Base-by-base conservation (phyloP, 768 basidiomycete genomes). In the Coprinopsis marcescibilis region DNA sequence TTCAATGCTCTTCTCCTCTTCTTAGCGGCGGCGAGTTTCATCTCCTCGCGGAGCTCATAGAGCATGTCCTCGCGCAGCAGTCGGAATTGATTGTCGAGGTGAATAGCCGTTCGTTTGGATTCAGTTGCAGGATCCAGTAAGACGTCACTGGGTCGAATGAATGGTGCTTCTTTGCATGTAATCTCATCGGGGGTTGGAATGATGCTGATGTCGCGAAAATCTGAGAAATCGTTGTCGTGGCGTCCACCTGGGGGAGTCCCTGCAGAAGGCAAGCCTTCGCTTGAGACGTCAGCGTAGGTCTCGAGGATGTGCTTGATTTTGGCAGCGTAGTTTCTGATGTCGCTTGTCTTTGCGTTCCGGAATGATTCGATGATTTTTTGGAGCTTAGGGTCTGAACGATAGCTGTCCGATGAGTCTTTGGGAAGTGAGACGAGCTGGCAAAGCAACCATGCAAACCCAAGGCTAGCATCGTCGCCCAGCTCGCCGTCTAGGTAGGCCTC, bases 41-140 rank as follows among this genome's bases (percentile, higher is more conserved):
- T 53, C 50, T 81, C 80, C 10, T 83, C 81, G 19, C 68, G 68
- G 40, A 83, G 67, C 48, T 80, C 76, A 46, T 70, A 63, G 2
- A 83, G 43, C 76, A 81, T 78, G 40, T 81, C 82, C 52, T 83
- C 83, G 6, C 84, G 63, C 8, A 83, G 58, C 14, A 85, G 65
- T 7, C 84, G 73, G 57, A 81, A 85, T 42, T 80, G 80, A 41
- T 82, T 81, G 51, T 85, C 83, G 3, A 84, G 66, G 49, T 84
- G 72, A 8, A 73, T 65, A 1, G 72, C 65, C 3, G 67, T 52
- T 3, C 78, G 71, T 12, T 54, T 58, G 1, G 59, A 56, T 21
- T 63, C 63, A 0, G 61, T 64, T 3, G 64, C 54, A 3, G 73
- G 65, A 43, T 77, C 73, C 3, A 76, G 74, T 0, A 78, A 59